Percentiles rank a stretch among this genome's conserved stretches.
Evolutionary conservation across 2,329 filamentous ascomycete genomes (phyloP).

Genomic region (Gremmenia infestans): DNA sequence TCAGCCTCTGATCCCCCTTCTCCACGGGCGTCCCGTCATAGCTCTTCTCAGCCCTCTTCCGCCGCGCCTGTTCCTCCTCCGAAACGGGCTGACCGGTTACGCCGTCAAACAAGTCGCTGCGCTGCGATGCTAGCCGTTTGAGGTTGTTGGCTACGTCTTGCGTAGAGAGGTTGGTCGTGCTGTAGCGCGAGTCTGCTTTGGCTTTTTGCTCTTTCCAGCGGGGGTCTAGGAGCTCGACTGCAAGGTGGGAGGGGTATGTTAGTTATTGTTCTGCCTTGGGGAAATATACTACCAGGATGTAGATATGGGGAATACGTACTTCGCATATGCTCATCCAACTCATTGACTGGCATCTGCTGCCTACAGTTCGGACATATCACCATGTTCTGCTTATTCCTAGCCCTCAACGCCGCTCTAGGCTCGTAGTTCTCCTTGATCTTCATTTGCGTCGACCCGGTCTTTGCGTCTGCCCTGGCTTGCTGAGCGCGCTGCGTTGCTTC

Average conservation of each 20-base stretch:
- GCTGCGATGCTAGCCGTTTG: constrained; percentile 87
- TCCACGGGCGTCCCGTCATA: constrained; percentile 61
- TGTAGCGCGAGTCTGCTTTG: constrained; percentile 77
- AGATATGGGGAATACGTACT: constrained; percentile 45
- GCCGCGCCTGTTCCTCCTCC: constrained; percentile 68
- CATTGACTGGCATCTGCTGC: constrained; percentile 79
- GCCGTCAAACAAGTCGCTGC: constrained; percentile 80
- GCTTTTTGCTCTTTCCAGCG: constrained; percentile 94
- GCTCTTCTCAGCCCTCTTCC: constrained; percentile 69
- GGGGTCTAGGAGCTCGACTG: constrained; percentile 83
- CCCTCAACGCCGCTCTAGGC: constrained; percentile 71
- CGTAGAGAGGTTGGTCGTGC: constrained; percentile 81
- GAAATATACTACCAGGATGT: not conserved
- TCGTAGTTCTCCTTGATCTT: constrained; percentile 94
- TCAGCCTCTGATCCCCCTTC: constrained; percentile 49
- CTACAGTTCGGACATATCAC: constrained; percentile 90
- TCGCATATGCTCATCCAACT: constrained; percentile 88
- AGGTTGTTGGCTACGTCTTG: constrained; percentile 88
- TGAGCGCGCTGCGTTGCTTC: constrained; percentile 61
- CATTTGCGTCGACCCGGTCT: constrained; percentile 64
- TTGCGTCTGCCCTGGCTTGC: constrained; percentile 73
- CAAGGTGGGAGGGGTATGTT: constrained; percentile 3
- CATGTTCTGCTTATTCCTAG: constrained; percentile 59
- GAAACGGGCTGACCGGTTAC: constrained; percentile 62
- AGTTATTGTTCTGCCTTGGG: constrained; percentile 3